Evolutionary conservation across 2,329 filamentous ascomycete species (phyloP).

Genomic region (Monilinia fructigena): DNA sequence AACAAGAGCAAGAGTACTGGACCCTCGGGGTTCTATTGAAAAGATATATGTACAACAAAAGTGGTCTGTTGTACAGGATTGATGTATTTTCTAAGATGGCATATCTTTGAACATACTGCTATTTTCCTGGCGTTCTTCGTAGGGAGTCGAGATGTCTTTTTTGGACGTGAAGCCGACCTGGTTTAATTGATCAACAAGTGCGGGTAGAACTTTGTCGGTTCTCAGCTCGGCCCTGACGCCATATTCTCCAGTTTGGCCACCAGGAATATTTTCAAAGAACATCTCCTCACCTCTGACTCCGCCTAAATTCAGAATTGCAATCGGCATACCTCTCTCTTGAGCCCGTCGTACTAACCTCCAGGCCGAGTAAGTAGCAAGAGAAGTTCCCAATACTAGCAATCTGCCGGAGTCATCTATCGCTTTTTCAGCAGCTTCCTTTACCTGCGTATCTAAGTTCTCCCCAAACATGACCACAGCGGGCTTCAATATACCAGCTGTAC

Average conservation of each 20-base stretch:
- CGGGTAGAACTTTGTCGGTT: slow-evolving; percentile 58
- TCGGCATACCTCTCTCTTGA: slow-evolving; percentile 76
- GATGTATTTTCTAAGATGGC: slow-evolving; percentile 49
- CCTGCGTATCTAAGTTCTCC: slow-evolving; percentile 69
- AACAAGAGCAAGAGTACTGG: slow-evolving; percentile 33
- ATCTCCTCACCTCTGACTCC: slow-evolving; percentile 76
- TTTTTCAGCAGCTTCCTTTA: slow-evolving; percentile 75
- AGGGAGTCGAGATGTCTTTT: slow-evolving; percentile 36
- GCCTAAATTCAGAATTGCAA: slow-evolving; percentile 86
- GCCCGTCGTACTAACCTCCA: slow-evolving; percentile 86
- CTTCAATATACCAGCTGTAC: slow-evolving; percentile 79
- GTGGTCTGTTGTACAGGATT: slow-evolving; percentile 29
- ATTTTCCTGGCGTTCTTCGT: slow-evolving; percentile 32
- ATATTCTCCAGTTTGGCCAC: slow-evolving; percentile 49
- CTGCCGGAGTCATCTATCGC: slow-evolving; percentile 74
- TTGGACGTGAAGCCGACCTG: slow-evolving; percentile 33
- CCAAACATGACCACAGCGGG: slow-evolving; percentile 97
- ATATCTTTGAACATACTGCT: slow-evolving; percentile 55
- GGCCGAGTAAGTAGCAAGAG: slow-evolving; percentile 90
- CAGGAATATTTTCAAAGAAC: slow-evolving; percentile 61
- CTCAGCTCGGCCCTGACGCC: slow-evolving; percentile 58
- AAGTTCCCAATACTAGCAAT: slow-evolving; percentile 81
- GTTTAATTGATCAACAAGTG: slow-evolving; percentile 52
- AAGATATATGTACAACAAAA: slow-evolving; percentile 16
- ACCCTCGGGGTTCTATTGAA: slow-evolving; percentile 39